phyloP scores from a whole-genome alignment of 1,139 yeast genomes.

The Geotrichum europaeum region DNA sequence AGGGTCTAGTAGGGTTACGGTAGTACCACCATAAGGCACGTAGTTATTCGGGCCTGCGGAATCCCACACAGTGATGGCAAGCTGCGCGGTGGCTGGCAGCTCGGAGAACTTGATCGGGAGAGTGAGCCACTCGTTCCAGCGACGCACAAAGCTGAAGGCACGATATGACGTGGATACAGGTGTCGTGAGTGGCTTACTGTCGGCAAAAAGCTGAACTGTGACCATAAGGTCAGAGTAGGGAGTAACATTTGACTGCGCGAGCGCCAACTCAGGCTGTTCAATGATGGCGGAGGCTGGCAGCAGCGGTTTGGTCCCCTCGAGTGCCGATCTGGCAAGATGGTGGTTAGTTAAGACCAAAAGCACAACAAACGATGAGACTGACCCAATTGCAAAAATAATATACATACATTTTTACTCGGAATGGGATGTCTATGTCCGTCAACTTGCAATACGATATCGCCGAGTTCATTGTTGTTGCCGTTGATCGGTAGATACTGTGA shows the following conservation, averaged over 20 bases:
- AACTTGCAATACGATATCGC: conserved; percentile 54
- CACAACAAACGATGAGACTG: conserved; percentile 10
- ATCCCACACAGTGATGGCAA: conserved; percentile 64
- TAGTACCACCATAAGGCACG: conserved; percentile 53
- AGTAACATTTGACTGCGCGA: conserved; percentile 22
- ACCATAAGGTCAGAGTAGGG: conserved; percentile 57
- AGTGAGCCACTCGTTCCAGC: conserved; percentile 59
- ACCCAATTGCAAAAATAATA: background rate
- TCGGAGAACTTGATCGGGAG: conserved; percentile 69
- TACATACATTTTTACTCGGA: conserved; percentile 42
- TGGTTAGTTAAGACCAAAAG: conserved; percentile 31
- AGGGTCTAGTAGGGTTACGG: conserved; percentile 52
- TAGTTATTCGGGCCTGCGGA: conserved; percentile 48
- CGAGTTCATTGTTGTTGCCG: background rate
- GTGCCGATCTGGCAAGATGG: conserved; percentile 10
- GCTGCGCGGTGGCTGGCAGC: conserved; percentile 53
- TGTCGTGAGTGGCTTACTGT: conserved; percentile 56
- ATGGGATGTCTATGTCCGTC: conserved; percentile 59
- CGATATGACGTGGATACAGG: conserved; percentile 65
- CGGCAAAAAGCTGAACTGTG: conserved; percentile 54
- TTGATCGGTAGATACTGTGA: background rate
- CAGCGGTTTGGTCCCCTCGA: conserved; percentile 45
- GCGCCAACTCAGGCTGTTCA: conserved; percentile 42
- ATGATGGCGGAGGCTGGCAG: conserved; percentile 48
- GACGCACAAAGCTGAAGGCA: conserved; percentile 44